Base-by-base conservation (phyloP, 2,329 filamentous ascomycete genomes). In the Fusarium brevicatenulatum region DNA sequence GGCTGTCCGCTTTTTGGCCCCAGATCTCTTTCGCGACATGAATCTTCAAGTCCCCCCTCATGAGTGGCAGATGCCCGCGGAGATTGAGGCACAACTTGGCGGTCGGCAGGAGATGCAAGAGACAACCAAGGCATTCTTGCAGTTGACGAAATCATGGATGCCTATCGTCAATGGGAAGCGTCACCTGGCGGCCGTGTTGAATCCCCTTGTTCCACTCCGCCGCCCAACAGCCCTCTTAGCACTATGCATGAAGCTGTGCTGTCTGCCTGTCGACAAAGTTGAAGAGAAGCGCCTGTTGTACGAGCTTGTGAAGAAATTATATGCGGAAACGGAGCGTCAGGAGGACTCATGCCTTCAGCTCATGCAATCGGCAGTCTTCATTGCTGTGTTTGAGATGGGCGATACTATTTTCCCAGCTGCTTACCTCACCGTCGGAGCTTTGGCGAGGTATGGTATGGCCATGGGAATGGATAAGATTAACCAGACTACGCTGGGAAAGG, bases 61-160 rank as follows among this genome's bases (percentile, higher is more conserved):
- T 4, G 9, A 37, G 3, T 37, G 36, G 18, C 0, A 43, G 5
- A 43, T 43, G 9, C 15, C 42, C 7, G 42, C 4, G 1, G 42
- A 43, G 2, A 43, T 25, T 43, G 42, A 25, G 0, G 15, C 42
- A 0, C 42, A 43, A 2, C 7, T 25, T 0, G 42, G n/a, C 1
- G 9, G 23, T 1, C 39, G 9, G 2, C 30, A 46, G 4, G 30
- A 25, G 6, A 34, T 57, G 30, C 54, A 44, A n/a, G n/a, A 46
- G 5, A 46, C 30, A 0, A 47, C 54, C 2, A 34, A 23, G 18
- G 11, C 4, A 4, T 57, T 57, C 7, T 4, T 57, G 2, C 16
- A 4, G 4, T 8, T 47, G 13, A 57, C 28, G 0, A 30, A 2
- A 21, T 30, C 54, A 9, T 57, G 54, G 54, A 57, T 57, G 54